phyloP scores from a whole-genome alignment of 306 rosid species.

The Morella rubra region DNA sequence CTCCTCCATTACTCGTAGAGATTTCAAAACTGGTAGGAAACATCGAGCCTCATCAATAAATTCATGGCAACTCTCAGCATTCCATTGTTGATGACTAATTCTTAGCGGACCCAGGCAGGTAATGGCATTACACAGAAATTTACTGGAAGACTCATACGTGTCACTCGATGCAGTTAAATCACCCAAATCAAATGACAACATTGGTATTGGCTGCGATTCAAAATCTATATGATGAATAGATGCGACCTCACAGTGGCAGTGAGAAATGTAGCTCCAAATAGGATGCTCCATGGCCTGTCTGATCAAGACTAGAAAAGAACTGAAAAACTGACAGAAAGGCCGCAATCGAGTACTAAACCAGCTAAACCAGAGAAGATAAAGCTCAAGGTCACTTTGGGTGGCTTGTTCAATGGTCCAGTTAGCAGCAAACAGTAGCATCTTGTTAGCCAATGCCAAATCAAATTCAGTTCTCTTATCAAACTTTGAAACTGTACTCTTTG shows the following conservation, averaged over 20 bases:
- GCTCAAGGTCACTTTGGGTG: constrained; percentile 55
- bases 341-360: constrained; percentile 60
- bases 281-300: constrained; percentile 57
- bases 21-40: constrained; percentile 42
- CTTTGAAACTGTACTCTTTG: constrained; percentile 21
- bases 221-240: constrained; percentile 28
- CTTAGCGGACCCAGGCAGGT: constrained; percentile 49
- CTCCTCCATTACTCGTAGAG: constrained; percentile 63
- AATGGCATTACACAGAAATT: constrained; percentile 54
- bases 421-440: constrained; percentile 75
- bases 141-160: constrained; percentile 12
- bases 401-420: constrained; percentile 86
- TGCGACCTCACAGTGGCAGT: constrained; percentile 22
- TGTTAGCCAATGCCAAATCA: constrained; percentile 40
- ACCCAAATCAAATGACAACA: constrained; percentile 57
- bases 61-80: constrained; percentile 39
- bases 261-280: constrained; percentile 59
- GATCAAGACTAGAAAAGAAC: constrained; percentile 35
- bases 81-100: constrained; percentile 60
- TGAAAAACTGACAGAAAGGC: constrained; percentile 55
- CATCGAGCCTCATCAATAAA: constrained; percentile 22
- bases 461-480: constrained; percentile 26
- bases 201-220: constrained; percentile 49
- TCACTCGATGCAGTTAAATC: constrained; percentile 41
- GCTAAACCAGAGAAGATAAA: constrained; percentile 62